Evolutionary conservation across 2,329 filamentous ascomycete genomes (phyloP).

Genomic region (Hyphodiscus sp.): DNA sequence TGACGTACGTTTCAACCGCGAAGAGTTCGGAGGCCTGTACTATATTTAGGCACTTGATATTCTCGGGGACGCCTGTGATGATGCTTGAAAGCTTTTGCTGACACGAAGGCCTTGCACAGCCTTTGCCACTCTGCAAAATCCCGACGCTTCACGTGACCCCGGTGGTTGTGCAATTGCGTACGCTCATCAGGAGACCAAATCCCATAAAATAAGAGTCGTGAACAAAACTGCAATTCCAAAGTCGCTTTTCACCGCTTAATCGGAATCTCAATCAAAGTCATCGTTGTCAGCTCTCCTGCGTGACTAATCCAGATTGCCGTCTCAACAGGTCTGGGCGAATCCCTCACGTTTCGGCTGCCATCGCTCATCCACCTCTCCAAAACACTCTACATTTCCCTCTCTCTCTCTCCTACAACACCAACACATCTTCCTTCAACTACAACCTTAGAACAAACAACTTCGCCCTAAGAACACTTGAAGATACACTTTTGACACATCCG

Average conservation of each 20-base stretch:
- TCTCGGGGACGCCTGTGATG: not conserved
- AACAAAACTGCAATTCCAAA: not conserved
- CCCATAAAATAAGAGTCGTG: not conserved
- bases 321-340: slow-evolving; percentile 1
- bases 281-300: not conserved
- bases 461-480: not conserved
- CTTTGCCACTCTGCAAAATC: not conserved
- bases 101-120: not conserved
- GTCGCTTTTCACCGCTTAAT: not conserved
- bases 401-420: slow-evolving; percentile 4
- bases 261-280: not conserved
- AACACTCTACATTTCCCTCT: slow-evolving; percentile 1
- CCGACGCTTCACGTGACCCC: not conserved
- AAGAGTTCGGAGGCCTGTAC: not conserved
- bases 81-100: not conserved
- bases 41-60: not conserved
- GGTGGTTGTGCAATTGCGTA: not conserved
- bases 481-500: not conserved
- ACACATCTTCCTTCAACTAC: slow-evolving; percentile 1
- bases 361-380: slow-evolving; percentile 1
- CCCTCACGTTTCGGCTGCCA: slow-evolving; percentile 1
- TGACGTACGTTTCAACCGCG: not conserved
- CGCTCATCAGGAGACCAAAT: not conserved
- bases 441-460: slow-evolving; percentile 5
- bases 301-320: not conserved